Conservation (phyloP, 1,284 basidiomycete genomes). For the Trametes versicolor region DNA sequence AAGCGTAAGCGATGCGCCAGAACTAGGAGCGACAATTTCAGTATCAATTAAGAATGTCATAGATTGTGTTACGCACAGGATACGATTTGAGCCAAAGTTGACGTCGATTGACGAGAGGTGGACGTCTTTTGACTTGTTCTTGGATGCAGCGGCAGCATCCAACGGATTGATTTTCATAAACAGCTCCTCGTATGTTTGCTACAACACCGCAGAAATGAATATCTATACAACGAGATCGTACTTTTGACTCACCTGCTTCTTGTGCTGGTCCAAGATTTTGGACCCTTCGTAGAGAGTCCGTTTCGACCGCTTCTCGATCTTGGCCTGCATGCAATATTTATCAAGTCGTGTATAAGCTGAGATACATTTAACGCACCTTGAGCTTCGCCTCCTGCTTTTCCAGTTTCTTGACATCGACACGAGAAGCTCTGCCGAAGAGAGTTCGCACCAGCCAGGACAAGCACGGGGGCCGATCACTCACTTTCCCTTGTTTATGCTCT, state of each 20-base stretch:
- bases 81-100: slow-evolving; percentile 93
- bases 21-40: slow-evolving; percentile 50
- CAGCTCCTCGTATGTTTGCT: slow-evolving; percentile 98
- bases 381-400: slow-evolving; percentile 99
- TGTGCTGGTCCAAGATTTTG: slow-evolving; percentile 92
- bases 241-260: slow-evolving; percentile 74
- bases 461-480: slow-evolving; percentile 52
- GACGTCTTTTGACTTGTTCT: slow-evolving; percentile 97
- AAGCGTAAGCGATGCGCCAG: slow-evolving; percentile 88
- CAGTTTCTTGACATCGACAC: slow-evolving; percentile 97
- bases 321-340: slow-evolving; percentile 64
- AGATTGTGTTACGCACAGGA: slow-evolving; percentile 73
- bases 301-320: slow-evolving; percentile 94
- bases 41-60: slow-evolving; percentile 2
- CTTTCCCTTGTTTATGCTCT: slow-evolving; percentile 95
- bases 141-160: slow-evolving; percentile 80
- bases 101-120: slow-evolving; percentile 97
- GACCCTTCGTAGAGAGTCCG: slow-evolving; percentile 94
- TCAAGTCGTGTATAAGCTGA: background rate
- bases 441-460: background rate
- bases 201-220: slow-evolving; percentile 3
- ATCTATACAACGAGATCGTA: background rate
- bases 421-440: slow-evolving; percentile 73
- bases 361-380: slow-evolving; percentile 56
- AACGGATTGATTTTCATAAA: slow-evolving; percentile 99